phyloP scores from a whole-genome alignment of 2,329 filamentous ascomycete species.

The Colletotrichum tropicale region DNA sequence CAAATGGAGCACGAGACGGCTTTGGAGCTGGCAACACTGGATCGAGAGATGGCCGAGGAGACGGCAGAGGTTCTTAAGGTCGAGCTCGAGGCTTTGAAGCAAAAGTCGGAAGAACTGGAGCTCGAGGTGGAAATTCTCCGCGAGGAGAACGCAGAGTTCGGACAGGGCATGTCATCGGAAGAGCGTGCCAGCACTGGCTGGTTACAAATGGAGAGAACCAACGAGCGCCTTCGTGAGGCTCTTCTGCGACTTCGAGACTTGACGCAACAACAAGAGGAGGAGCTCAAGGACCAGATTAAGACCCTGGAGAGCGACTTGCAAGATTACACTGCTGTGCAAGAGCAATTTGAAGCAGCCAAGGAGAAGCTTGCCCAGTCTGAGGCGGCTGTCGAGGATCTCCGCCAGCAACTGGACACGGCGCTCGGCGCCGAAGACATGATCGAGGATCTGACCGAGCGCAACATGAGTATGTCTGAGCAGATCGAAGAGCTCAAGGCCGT shows the following conservation, averaged over 20 bases:
- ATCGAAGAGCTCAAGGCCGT: slow-evolving; percentile 82
- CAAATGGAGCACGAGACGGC: slow-evolving; percentile 86
- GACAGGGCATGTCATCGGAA: slow-evolving; percentile 84
- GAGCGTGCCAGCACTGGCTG: slow-evolving; percentile 87
- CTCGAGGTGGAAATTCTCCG: slow-evolving; percentile 86
- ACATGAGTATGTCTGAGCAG: slow-evolving; percentile 81
- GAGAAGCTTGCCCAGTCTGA: slow-evolving; percentile 77
- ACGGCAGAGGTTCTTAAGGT: slow-evolving; percentile 81
- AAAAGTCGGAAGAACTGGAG: slow-evolving; percentile 81
- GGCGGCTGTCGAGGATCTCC: slow-evolving; percentile 80
- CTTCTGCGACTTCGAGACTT: slow-evolving; percentile 84
- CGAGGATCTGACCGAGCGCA: slow-evolving; percentile 87
- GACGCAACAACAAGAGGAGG: slow-evolving; percentile 82
- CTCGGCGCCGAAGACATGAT: slow-evolving; percentile 92
- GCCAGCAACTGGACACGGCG: slow-evolving; percentile 88
- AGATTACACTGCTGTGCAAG: slow-evolving; percentile 69
- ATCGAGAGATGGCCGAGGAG: slow-evolving; percentile 96
- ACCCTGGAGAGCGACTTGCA: slow-evolving; percentile 75
- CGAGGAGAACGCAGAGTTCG: slow-evolving; percentile 86
- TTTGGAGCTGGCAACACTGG: slow-evolving; percentile 85
- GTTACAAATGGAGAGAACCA: slow-evolving; percentile 89
- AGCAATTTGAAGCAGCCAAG: slow-evolving; percentile 72
- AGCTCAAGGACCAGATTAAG: slow-evolving; percentile 77
- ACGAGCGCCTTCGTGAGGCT: slow-evolving; percentile 85
- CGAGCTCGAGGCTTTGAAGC: slow-evolving; percentile 78